These are phyloP conservation scores for Orbilia oligospora DNA, from an alignment of 2,329 filamentous ascomycete species.

Conservation along the genomic window DNA sequence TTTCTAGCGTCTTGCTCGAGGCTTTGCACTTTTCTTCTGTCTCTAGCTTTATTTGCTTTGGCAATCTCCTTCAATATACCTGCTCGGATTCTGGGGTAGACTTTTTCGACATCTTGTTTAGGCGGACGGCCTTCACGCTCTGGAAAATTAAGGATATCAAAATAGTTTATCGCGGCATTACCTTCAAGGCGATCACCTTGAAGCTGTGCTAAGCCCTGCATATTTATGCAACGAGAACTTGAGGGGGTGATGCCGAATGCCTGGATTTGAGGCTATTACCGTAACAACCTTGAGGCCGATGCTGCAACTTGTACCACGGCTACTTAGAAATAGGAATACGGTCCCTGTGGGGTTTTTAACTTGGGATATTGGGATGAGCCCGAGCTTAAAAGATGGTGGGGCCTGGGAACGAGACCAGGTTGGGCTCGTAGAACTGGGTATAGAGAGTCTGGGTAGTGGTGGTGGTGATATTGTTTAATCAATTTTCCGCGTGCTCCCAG, in stretches of 20 bases:
- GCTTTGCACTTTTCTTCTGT: background rate
- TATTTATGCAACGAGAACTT: background rate
- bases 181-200: background rate
- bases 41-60: background rate
- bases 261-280: too few relatives aligned
- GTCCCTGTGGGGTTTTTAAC: too few relatives aligned
- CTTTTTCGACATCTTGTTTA: background rate
- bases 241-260: background rate
- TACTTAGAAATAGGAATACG: too few relatives aligned
- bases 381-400: too few relatives aligned
- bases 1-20: background rate
- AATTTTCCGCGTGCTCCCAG: too few relatives aligned
- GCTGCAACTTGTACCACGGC: too few relatives aligned
- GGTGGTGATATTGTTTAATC: too few relatives aligned
- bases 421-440: too few relatives aligned
- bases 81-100: background rate
- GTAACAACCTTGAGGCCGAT: too few relatives aligned
- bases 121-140: background rate
- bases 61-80: background rate
- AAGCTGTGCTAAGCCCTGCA: background rate
- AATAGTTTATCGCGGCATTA: background rate
- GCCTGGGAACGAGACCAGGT: too few relatives aligned
- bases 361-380: too few relatives aligned
- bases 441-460: too few relatives aligned
- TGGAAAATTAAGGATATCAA: background rate